Base-by-base conservation (phyloP, 2,329 filamentous ascomycete species). In the Thermoascus crustaceus region DNA sequence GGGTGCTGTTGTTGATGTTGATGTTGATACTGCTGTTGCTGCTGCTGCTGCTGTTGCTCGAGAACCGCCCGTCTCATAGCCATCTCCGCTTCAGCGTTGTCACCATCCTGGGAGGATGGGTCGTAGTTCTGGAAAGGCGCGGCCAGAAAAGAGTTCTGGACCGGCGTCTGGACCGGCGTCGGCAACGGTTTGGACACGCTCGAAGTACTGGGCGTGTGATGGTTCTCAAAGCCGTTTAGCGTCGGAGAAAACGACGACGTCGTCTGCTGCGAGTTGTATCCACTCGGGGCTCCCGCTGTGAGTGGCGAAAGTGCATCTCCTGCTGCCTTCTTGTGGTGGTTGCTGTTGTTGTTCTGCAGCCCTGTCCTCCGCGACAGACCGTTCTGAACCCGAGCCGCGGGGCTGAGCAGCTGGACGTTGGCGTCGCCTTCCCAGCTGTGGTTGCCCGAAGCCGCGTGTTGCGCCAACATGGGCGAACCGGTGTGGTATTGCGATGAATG, bases 51-150 rank as follows among this genome's bases (percentile, higher is more conserved):
- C 33, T 61, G 54, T 24, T 66, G 63, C 25, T 65, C 73, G 61
- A 78, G 67, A 39, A 72, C 63, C 39, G 70, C 71, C 40, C 69
- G 68, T 61, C 72, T 74, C 71, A 78, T 76, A 33, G 72, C 74
- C 54, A 72, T 63, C 49, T 77, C 73, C n/a, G 72, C 68, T 7
- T 68, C 63, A 43, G 65, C 55, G 49, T 54, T 53, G 36, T 52
- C 53, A 36, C 46, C 57, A 55, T 72, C 63, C 13, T 64, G 53
- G 8, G 60, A 54, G 1, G 60, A 55, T 2, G 54, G 52, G 29
- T 65, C 60, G 56, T 64, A 70, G 46, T 59, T 64, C 47, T 64
- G 63, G 51, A 68, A 72, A 18, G 59, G 59, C 20, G 58, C 53
- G 3, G 57, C 60, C 40, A 72, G 54, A 45, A 72, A 73, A 3